Conservation (phyloP, 2,329 filamentous ascomycete species). For the Fusarium xyrophilum region DNA sequence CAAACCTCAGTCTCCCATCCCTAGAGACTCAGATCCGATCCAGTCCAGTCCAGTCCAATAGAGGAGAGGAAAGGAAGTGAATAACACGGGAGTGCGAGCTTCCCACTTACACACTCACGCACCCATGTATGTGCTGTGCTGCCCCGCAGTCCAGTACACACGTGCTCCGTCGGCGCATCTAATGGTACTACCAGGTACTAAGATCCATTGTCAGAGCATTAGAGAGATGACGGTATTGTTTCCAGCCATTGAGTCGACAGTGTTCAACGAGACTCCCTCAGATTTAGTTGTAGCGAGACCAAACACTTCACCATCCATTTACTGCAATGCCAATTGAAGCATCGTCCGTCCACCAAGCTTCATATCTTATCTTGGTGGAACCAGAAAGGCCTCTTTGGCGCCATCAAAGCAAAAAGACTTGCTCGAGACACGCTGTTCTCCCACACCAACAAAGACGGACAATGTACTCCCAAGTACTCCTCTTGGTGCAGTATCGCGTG, state of each 20-base stretch:
- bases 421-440: slow-evolving; percentile 2
- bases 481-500: slow-evolving; percentile 26
- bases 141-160: slow-evolving; percentile 17
- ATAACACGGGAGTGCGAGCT: slow-evolving; percentile 2
- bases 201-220: not conserved
- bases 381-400: slow-evolving; percentile 12
- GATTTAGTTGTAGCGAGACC: not conserved
- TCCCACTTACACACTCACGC: slow-evolving; percentile 9
- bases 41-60: not conserved
- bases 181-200: slow-evolving; percentile 8
- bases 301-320: not conserved
- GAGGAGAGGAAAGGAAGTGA: slow-evolving; percentile 12
- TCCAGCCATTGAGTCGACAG: not conserved
- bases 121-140: slow-evolving; percentile 20
- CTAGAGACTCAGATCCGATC: not conserved
- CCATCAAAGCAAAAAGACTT: slow-evolving; percentile 9
- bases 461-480: slow-evolving; percentile 26
- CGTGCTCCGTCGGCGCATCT: slow-evolving; percentile 1
- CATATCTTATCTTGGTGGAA: slow-evolving; percentile 30
- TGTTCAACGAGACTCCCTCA: fast-evolving
- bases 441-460: not conserved
- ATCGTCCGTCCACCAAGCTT: not conserved
- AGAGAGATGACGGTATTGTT: not conserved
- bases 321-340: not conserved
- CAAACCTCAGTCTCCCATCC: slow-evolving; percentile 2